A percentile compares a stretch with the other conserved stretches of the same genome.
phyloP scores from a whole-genome alignment of 768 basidiomycete species.

The Termitomyces sp. region DNA sequence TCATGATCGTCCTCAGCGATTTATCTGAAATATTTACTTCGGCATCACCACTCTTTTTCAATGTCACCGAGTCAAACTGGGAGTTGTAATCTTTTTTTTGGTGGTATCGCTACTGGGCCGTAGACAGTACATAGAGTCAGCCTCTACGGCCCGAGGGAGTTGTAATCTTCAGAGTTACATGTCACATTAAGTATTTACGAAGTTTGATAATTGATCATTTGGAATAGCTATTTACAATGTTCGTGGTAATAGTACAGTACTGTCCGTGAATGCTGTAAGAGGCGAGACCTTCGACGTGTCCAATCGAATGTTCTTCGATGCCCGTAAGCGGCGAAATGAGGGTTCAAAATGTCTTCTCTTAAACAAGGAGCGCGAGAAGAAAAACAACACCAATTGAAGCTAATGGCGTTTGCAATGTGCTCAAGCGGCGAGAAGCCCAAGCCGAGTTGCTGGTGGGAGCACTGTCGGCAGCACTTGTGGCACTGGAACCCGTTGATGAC shows the following conservation, averaged over 20 bases:
- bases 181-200: not conserved
- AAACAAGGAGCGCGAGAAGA: slow-evolving; percentile 12
- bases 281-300: not conserved
- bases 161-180: too few relatives aligned
- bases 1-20: too few relatives aligned
- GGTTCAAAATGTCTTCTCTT: slow-evolving; percentile 5
- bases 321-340: not conserved
- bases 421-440: slow-evolving; percentile 15
- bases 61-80: too few relatives aligned
- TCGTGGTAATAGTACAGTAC: slow-evolving; percentile 9
- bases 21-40: too few relatives aligned
- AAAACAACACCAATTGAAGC: slow-evolving; percentile 14
- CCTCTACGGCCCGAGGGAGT: too few relatives aligned
- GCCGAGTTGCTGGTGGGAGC: slow-evolving; percentile 22
- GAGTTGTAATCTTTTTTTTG: too few relatives aligned
- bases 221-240: slow-evolving; percentile 5
- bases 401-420: slow-evolving; percentile 5
- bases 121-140: too few relatives aligned
- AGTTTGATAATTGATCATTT: not conserved
- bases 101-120: too few relatives aligned
- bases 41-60: too few relatives aligned
- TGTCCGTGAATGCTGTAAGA: slow-evolving; percentile 1
- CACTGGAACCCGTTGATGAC: not conserved
- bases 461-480: slow-evolving; percentile 14
- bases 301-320: slow-evolving; percentile 1